Evolutionary conservation across 495 filamentous ascomycete genomes (phyloP).

Genomic region (Thermochaetoides thermophila): DNA sequence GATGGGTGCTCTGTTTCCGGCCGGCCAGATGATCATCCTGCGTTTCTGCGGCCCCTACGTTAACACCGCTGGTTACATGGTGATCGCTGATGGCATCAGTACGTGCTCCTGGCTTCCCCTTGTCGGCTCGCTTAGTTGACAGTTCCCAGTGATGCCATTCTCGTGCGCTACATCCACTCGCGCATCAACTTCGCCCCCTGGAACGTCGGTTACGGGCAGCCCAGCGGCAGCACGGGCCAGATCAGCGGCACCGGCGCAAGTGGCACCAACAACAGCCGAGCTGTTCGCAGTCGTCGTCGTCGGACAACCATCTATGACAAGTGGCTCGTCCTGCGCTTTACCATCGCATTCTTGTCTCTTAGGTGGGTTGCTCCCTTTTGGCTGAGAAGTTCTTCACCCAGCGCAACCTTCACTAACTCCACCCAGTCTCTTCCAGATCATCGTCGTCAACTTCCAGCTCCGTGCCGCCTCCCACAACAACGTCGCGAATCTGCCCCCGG

Average conservation of each 20-base stretch:
- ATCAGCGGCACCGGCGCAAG: too few relatives aligned
- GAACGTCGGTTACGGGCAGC: slow-evolving; percentile 22
- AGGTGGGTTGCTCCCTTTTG: slow-evolving; percentile 10
- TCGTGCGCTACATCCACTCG: slow-evolving; percentile 32
- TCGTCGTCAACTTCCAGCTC: slow-evolving; percentile 28
- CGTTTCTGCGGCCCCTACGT: slow-evolving; percentile 14
- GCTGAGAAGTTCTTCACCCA: too few relatives aligned
- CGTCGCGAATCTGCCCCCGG: slow-evolving; percentile 15
- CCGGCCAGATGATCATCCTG: slow-evolving; percentile 23
- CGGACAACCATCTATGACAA: slow-evolving; percentile 29
- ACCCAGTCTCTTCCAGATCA: slow-evolving; percentile 25
- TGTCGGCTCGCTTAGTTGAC: background rate
- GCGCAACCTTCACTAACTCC: too few relatives aligned
- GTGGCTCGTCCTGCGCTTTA: slow-evolving; percentile 31
- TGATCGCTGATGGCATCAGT: slow-evolving; percentile 29
- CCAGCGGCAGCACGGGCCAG: too few relatives aligned
- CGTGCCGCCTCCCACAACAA: slow-evolving; percentile 22
- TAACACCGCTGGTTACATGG: slow-evolving; percentile 20
- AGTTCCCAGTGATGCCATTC: slow-evolving; percentile 24
- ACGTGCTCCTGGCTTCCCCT: slow-evolving; percentile 5
- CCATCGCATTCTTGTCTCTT: slow-evolving; percentile 30
- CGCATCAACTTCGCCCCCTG: slow-evolving; percentile 23
- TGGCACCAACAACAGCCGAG: background rate
- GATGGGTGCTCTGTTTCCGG: slow-evolving; percentile 21
- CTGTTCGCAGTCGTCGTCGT: background rate